Evolutionary conservation across 495 filamentous ascomycete species (phyloP), one percentile per base, ranked within the genome.

Genomic region (Usnea hakonensis): DNA sequence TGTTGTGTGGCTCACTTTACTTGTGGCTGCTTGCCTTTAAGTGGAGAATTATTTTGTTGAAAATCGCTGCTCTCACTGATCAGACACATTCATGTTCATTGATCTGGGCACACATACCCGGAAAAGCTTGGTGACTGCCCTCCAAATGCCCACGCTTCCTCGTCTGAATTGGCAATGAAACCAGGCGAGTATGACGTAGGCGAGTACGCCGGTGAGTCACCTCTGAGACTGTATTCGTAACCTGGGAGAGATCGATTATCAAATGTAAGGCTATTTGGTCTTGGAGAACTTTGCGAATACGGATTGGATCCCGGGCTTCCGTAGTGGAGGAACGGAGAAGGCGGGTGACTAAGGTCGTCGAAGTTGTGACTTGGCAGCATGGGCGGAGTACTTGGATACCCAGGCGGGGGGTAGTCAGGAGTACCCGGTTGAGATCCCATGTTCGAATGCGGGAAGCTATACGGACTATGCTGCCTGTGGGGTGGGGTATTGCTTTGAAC

Each of bases 301-400:
- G 64, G 57, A 17, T 57, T 64, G 32, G 66, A 70, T 3, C 48
- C 44, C n/a, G 65, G 54, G 37, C 41, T 54, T 5, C 57, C 56
- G 38, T 68, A 66, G 23, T 61, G 66, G 19, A 66, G 66, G 55
- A 68, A 70, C 5, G 68, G 68, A 55, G 68, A 70, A 35, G 66
- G 68, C 14, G 68, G 68, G 35, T 53, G 60, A 30, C 64, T 68
- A 19, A 66, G 61, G 32, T 70, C 66, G 52, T 68, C 68, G 33
- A 66, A 64, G 57, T 67, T 68, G 30, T 58, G 64, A 46, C 37
- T 68, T n/a, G 60, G 38, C 36, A 64, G 37, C 38, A 61, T 55
- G 17, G 68, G 62, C 46, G 68, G 59, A n/a, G 55, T 46, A 37
- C 60, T 59, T 32, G 66, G 61, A 14, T 64, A 61, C 28, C 64